These are phyloP conservation scores for Eucalyptus sp. DNA, from an alignment of 345 rosid genomes.

Conservation along the genomic window DNA sequence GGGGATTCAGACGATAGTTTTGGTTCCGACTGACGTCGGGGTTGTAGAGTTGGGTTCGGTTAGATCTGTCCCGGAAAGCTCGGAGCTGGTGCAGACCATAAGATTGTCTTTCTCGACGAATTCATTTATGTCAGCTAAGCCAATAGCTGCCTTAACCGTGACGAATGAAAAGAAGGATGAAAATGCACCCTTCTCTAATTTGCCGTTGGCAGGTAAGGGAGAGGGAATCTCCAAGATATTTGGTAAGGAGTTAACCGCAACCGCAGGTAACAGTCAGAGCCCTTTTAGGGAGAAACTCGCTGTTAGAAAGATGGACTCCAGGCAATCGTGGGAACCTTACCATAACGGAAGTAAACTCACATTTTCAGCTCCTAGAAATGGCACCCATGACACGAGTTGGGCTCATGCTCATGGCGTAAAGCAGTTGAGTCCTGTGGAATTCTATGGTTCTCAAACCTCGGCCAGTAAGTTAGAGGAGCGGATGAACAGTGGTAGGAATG, in stretches of 20 bases:
- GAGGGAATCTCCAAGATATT: conserved; percentile 52
- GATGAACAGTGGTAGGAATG: conserved; percentile 34
- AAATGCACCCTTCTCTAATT: not conserved
- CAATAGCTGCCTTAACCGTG: conserved; percentile 12
- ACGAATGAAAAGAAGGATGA: conserved; percentile 32
- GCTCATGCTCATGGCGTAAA: conserved; percentile 30
- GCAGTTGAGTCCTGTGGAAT: conserved; percentile 26
- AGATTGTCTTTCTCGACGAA: conserved; percentile 39
- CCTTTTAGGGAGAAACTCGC: conserved; percentile 73
- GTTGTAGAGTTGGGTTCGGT: conserved; percentile 96
- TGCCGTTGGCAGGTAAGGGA: conserved; percentile 18
- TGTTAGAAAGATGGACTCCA: conserved; percentile 76
- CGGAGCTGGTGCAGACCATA: conserved; percentile 41
- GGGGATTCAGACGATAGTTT: conserved; percentile 67
- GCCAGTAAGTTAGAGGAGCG: conserved; percentile 32
- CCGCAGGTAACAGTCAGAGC: conserved; percentile 13
- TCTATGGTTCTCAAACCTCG: conserved; percentile 23
- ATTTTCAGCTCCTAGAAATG: conserved; percentile 31
- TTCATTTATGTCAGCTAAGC: conserved; percentile 20
- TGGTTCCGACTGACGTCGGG: conserved; percentile 83
- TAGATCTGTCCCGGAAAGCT: conserved; percentile 60
- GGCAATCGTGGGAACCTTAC: conserved; percentile 41
- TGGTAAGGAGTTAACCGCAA: conserved; percentile 63
- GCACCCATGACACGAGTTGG: conserved; percentile 46
- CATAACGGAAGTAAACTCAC: conserved; percentile 30